These are phyloP conservation scores for Spencermartinsiella ligniputridi DNA, from an alignment of 1,139 yeast species.

Conservation along the genomic window DNA sequence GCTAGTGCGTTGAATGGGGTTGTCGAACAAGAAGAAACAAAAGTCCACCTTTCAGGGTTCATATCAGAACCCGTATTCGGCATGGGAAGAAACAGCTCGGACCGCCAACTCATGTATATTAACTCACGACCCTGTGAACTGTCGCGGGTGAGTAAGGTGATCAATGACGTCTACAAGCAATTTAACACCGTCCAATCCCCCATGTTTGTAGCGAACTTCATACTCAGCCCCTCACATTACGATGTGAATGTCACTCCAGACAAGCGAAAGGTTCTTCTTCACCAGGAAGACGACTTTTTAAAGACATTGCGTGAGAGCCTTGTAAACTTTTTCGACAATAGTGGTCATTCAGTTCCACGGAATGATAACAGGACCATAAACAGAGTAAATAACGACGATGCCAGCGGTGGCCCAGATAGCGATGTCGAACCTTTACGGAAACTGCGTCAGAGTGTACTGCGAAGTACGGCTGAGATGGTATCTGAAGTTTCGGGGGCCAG, in stretches of 20 bases:
- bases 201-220: slow-evolving; percentile 58
- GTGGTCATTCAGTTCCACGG: slow-evolving; percentile 31
- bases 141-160: slow-evolving; percentile 51
- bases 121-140: slow-evolving; percentile 71
- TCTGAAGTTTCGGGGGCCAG: neutral
- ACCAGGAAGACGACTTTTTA: slow-evolving; percentile 55
- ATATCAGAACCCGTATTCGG: slow-evolving; percentile 79
- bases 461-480: neutral
- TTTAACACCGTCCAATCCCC: slow-evolving; percentile 76
- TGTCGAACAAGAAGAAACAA: slow-evolving; percentile 3
- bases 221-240: slow-evolving; percentile 46
- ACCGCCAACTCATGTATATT: slow-evolving; percentile 69
- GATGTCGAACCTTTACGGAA: neutral
- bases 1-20: slow-evolving; percentile 6
- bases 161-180: slow-evolving; percentile 68
- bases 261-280: slow-evolving; percentile 67
- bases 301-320: slow-evolving; percentile 41
- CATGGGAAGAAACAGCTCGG: slow-evolving; percentile 61
- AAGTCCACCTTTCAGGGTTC: slow-evolving; percentile 42
- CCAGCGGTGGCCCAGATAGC: neutral
- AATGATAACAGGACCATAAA: slow-evolving; percentile 4
- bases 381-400: neutral
- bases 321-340: slow-evolving; percentile 20
- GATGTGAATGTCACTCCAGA: slow-evolving; percentile 94
- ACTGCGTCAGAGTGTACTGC: neutral